Evolutionary conservation across 2,329 filamentous ascomycete species (phyloP).

Genomic region (Clarireedia hainanense): DNA sequence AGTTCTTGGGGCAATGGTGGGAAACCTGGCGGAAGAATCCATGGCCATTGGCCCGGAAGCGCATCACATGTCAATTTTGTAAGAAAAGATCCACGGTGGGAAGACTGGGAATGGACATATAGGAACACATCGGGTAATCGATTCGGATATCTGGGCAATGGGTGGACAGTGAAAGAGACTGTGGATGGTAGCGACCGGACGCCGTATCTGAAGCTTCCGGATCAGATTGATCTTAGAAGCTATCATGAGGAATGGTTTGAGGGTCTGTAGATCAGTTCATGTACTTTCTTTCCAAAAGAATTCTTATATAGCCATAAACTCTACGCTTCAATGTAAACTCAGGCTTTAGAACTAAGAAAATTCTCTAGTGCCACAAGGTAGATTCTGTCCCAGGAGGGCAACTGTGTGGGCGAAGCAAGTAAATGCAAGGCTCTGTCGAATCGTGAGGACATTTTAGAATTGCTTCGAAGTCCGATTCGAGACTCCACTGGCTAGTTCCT

Average conservation of each 20-base stretch:
- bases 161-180: conserved; percentile 52
- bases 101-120: conserved; percentile 49
- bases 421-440: too few species aligned
- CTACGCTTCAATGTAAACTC: too few species aligned
- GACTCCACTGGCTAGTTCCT: too few species aligned
- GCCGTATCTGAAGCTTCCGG: conserved; percentile 50
- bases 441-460: too few species aligned
- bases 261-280: conserved; percentile 6
- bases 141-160: conserved; percentile 59
- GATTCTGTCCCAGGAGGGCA: too few species aligned
- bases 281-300: not conserved
- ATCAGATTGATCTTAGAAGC: conserved; percentile 50
- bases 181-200: conserved; percentile 51
- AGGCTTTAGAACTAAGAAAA: too few species aligned
- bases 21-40: conserved; percentile 51
- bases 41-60: conserved; percentile 64
- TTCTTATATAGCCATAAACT: not conserved
- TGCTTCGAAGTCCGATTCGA: too few species aligned
- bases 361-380: too few species aligned
- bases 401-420: too few species aligned
- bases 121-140: conserved; percentile 32
- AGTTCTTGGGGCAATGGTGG: conserved; percentile 68
- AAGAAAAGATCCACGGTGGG: conserved; percentile 47
- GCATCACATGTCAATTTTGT: conserved; percentile 54
- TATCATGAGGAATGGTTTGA: conserved; percentile 64